phyloP scores from a whole-genome alignment of 2,329 filamentous ascomycete genomes.

The Lizonia empirigonia region DNA sequence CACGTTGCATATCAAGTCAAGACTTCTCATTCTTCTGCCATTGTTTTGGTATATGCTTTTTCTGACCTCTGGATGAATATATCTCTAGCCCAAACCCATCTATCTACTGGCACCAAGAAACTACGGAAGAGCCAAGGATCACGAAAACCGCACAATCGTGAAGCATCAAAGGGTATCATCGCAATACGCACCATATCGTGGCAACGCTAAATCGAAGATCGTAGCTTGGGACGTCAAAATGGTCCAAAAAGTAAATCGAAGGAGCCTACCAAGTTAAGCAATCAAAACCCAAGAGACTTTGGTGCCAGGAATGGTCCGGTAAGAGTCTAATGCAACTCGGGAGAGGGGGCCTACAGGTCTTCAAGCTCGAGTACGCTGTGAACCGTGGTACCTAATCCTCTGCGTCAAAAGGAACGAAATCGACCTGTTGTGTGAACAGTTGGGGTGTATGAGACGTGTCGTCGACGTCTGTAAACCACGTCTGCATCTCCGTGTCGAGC shows the following conservation, averaged over 20 bases:
- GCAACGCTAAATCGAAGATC: slow-evolving; percentile 8
- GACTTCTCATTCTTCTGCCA: slow-evolving; percentile 4
- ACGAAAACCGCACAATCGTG: slow-evolving; percentile 10
- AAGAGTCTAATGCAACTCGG: slow-evolving; percentile 6
- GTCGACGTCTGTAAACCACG: slow-evolving; percentile 1
- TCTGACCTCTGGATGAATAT: slow-evolving; percentile 8
- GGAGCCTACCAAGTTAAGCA: slow-evolving; percentile 27
- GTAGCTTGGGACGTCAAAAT: slow-evolving; percentile 7
- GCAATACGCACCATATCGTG: slow-evolving; percentile 25
- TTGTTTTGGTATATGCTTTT: slow-evolving; percentile 26
- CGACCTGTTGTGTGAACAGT: slow-evolving; percentile 38
- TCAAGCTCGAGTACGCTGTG: slow-evolving; percentile 1
- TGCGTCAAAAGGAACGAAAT: slow-evolving; percentile 37
- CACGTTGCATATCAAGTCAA: not conserved
- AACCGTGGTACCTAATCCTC: slow-evolving; percentile 17
- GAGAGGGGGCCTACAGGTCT: slow-evolving; percentile 16
- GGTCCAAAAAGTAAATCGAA: slow-evolving; percentile 10
- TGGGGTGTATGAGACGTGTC: slow-evolving; percentile 15
- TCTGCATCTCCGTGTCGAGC: not conserved
- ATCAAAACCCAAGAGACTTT: slow-evolving; percentile 16
- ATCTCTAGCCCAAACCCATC: not conserved
- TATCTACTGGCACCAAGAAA: slow-evolving; percentile 18
- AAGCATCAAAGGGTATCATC: slow-evolving; percentile 36
- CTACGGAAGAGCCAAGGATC: slow-evolving; percentile 14
- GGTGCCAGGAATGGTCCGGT: slow-evolving; percentile 22